Evolutionary conservation across 768 basidiomycete species (phyloP).

Genomic region (Wakefieldia striispora): DNA sequence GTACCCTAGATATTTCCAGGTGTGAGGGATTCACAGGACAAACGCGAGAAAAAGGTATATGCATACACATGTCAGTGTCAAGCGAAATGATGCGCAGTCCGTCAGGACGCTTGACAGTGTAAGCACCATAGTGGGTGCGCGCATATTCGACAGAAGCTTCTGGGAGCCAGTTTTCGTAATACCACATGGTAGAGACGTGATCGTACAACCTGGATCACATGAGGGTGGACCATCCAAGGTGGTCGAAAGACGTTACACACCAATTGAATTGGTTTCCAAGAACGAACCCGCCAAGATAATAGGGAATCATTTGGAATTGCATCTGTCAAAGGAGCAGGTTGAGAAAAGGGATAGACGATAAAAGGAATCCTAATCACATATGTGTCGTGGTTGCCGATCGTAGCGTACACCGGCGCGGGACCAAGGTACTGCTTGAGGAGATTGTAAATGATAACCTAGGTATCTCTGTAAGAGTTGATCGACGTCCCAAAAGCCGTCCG

Average conservation of each 20-base stretch:
- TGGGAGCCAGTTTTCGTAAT: conserved; percentile 43
- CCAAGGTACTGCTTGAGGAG: conserved; percentile 59
- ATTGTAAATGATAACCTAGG: conserved; percentile 57
- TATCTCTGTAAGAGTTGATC: conserved; percentile 43
- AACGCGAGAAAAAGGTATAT: not conserved
- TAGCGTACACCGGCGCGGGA: too few relatives aligned
- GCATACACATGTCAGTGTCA: conserved; percentile 45
- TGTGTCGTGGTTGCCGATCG: too few relatives aligned
- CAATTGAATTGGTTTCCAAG: conserved; percentile 39
- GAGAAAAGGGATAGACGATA: too few relatives aligned
- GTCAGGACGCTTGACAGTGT: conserved; percentile 41
- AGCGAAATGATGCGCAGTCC: conserved; percentile 47
- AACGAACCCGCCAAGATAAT: conserved; percentile 29
- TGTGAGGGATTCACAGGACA: not conserved
- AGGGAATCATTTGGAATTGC: conserved; percentile 35
- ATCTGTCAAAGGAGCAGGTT: not conserved
- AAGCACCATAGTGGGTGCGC: conserved; percentile 47
- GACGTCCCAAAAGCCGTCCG: too few relatives aligned
- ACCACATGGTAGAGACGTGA: conserved; percentile 43
- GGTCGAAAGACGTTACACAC: conserved; percentile 12
- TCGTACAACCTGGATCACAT: conserved; percentile 42
- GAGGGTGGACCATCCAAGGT: not conserved
- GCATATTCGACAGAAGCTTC: conserved; percentile 29
- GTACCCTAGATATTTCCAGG: conserved; percentile 32
- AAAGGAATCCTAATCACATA: conserved; percentile 39